Evolutionary conservation across 2,329 filamentous ascomycete species (phyloP).

Genomic region (Aspergillus sp.): DNA sequence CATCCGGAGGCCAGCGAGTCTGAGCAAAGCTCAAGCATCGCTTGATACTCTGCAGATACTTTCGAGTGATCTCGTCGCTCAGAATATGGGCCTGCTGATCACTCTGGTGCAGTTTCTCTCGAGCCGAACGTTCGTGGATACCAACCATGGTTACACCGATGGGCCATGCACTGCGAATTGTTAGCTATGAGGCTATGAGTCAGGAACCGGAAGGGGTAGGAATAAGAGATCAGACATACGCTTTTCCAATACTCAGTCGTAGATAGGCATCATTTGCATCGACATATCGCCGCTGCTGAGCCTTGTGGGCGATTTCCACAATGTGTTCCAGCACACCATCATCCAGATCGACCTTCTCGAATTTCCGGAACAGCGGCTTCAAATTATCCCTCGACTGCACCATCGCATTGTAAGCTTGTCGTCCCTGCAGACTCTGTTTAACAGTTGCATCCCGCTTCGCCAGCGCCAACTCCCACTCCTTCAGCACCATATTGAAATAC

Average conservation of each 20-base stretch:
- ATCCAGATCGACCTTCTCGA: conserved; percentile 78
- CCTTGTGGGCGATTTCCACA: conserved; percentile 86
- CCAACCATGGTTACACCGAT: conserved; percentile 99
- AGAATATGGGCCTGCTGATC: conserved; percentile 87
- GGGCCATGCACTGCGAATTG: conserved; percentile 71
- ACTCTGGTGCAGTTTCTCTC: conserved; percentile 87
- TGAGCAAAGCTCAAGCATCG: conserved; percentile 94
- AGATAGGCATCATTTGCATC: conserved; percentile 96
- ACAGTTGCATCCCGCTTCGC: conserved; percentile 56
- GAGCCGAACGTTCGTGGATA: conserved; percentile 93
- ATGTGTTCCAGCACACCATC: conserved; percentile 77
- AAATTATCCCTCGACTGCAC: conserved; percentile 83
- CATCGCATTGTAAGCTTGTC: conserved; percentile 81
- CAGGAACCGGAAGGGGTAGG: not conserved
- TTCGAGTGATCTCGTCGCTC: conserved; percentile 92
- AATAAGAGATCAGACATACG: conserved; percentile 42
- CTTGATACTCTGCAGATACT: conserved; percentile 97
- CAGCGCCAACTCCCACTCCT: conserved; percentile 80
- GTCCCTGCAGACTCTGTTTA: conserved; percentile 74
- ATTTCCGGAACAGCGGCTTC: conserved; percentile 82
- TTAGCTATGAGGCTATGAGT: conserved; percentile 13
- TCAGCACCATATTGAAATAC: conserved; percentile 95
- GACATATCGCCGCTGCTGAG: conserved; percentile 88
- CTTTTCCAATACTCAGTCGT: conserved; percentile 88
- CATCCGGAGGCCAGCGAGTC: conserved; percentile 91